Evolutionary conservation across 164 flowering plant genomes (phyloP).

Genomic region (Umbilicus rupestris): DNA sequence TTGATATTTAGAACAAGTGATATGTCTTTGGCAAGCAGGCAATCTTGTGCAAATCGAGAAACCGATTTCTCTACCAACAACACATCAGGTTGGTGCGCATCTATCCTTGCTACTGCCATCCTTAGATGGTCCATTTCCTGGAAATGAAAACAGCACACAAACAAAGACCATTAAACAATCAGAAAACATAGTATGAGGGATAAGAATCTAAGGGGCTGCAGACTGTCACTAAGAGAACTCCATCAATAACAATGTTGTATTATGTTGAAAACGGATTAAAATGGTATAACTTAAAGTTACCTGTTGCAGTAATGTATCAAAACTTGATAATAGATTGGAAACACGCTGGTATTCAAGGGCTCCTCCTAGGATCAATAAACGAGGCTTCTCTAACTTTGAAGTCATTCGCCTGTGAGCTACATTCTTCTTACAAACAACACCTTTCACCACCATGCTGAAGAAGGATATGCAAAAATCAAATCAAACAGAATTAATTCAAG

Average conservation of each 20-base stretch:
- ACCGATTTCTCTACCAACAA: constrained; percentile 63
- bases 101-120: constrained; percentile 62
- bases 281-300: constrained; percentile 14
- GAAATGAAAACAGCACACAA: constrained; percentile 4
- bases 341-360: constrained; percentile 96
- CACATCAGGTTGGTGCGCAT: constrained; percentile 44
- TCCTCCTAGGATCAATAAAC: constrained; percentile 82
- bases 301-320: constrained; percentile 93
- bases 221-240: not conserved
- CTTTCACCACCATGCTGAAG: constrained; percentile 69
- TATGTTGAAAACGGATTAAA: not conserved
- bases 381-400: constrained; percentile 63
- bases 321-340: constrained; percentile 70
- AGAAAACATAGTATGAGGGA: constrained; percentile 1
- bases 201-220: constrained; percentile 1
- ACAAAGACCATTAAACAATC: not conserved
- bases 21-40: constrained; percentile 48
- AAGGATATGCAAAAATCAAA: constrained; percentile 3
- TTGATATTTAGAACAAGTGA: constrained; percentile 62
- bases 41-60: constrained; percentile 58
- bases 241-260: not conserved
- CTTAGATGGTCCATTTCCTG: constrained; percentile 66
- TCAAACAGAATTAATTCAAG: not conserved
- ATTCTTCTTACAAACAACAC: constrained; percentile 96
- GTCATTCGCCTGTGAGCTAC: constrained; percentile 95